phyloP scores from a whole-genome alignment of 495 filamentous ascomycete genomes.

The Talaromyces borbonicus region DNA sequence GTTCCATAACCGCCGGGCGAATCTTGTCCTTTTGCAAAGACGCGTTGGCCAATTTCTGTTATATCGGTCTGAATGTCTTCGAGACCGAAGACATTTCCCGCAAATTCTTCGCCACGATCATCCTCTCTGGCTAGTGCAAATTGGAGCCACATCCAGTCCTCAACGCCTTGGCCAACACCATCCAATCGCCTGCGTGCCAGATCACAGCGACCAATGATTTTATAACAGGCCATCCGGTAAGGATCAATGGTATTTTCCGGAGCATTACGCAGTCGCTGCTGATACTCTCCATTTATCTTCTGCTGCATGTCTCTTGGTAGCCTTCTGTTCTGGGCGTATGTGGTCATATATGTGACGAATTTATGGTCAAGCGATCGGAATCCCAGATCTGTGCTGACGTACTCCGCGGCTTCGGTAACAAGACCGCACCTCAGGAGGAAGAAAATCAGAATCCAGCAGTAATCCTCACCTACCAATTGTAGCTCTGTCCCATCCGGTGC shows the following conservation, averaged over 20 bases:
- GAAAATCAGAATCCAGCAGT: slow-evolving; percentile 89
- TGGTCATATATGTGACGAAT: slow-evolving; percentile 80
- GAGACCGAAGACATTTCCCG: slow-evolving; percentile 80
- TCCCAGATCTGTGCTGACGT: slow-evolving; percentile 67
- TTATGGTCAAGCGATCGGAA: slow-evolving; percentile 86
- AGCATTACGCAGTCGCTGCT: slow-evolving; percentile 68
- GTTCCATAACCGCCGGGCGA: slow-evolving; percentile 70
- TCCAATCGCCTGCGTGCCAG: slow-evolving; percentile 69
- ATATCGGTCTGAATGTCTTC: slow-evolving; percentile 78
- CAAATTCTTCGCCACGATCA: slow-evolving; percentile 70
- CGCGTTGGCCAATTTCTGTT: slow-evolving; percentile 75
- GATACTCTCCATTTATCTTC: slow-evolving; percentile 81
- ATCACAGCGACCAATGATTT: slow-evolving; percentile 91
- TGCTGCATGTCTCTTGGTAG: slow-evolving; percentile 69
- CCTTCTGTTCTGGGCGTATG: slow-evolving; percentile 61
- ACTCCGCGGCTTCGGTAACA: slow-evolving; percentile 72
- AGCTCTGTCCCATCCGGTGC: slow-evolving; percentile 62
- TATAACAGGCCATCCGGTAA: slow-evolving; percentile 95
- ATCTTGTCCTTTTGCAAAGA: slow-evolving; percentile 67
- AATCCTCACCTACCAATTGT: slow-evolving; percentile 63
- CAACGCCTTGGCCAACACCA: slow-evolving; percentile 67
- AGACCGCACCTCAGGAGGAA: slow-evolving; percentile 84
- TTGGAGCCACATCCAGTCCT: slow-evolving; percentile 97
- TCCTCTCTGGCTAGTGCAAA: slow-evolving; percentile 85
- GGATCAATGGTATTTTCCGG: slow-evolving; percentile 85